A percentile compares a stretch with the other conserved stretches of the same genome.
Evolutionary conservation across 306 rosid species (phyloP).

Genomic region (Geum urbanum): DNA sequence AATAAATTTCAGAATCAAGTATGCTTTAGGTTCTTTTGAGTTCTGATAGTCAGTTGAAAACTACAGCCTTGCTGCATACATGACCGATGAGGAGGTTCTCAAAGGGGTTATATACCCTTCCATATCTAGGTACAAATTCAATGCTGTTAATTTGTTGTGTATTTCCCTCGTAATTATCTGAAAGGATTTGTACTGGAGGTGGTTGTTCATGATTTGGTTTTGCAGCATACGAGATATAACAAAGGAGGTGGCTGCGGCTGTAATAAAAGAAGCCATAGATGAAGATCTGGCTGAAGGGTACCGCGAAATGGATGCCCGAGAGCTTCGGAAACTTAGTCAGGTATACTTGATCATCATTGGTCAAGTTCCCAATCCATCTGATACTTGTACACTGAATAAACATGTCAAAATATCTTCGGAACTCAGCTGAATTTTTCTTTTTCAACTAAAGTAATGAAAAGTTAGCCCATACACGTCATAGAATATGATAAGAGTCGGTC

Average conservation of each 20-base stretch:
- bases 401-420: background rate
- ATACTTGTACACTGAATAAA: background rate
- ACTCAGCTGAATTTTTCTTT: background rate
- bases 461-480: background rate
- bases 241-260: constrained; percentile 86
- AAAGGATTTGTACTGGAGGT: constrained; percentile 11
- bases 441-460: background rate
- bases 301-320: constrained; percentile 78
- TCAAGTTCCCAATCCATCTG: background rate
- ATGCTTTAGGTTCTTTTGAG: constrained; percentile 16
- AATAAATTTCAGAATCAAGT: background rate
- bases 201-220: constrained; percentile 23
- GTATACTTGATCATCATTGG: constrained; percentile 29
- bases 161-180: background rate
- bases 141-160: constrained; percentile 7
- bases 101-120: constrained; percentile 84
- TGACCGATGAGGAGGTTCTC: constrained; percentile 89
- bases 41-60: constrained; percentile 28
- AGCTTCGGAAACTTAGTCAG: constrained; percentile 60
- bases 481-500: background rate
- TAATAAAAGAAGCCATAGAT: constrained; percentile 76
- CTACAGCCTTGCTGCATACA: constrained; percentile 87
- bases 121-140: constrained; percentile 62
- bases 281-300: constrained; percentile 94
- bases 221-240: constrained; percentile 95